phyloP scores from a whole-genome alignment of 768 basidiomycete species.

The Tricholoma matsutake region DNA sequence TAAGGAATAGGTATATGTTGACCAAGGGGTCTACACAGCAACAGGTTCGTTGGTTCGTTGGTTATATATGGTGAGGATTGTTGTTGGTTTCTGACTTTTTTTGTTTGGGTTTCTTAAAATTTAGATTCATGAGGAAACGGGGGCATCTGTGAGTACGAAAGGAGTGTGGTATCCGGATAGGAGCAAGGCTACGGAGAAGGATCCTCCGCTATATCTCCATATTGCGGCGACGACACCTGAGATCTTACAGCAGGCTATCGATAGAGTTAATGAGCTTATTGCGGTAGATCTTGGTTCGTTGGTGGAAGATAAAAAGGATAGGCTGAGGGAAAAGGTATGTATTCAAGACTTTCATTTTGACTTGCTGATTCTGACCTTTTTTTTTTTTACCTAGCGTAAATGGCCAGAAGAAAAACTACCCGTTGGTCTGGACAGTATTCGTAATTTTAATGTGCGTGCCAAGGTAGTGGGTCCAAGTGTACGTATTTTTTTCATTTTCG shows the following conservation, averaged over 20 bases:
- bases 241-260: conserved; percentile 60
- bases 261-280: conserved; percentile 70
- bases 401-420: conserved; percentile 98
- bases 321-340: conserved; percentile 60
- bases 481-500: conserved; percentile 21
- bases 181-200: conserved; percentile 82
- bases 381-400: conserved; percentile 75
- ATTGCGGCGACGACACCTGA: conserved; percentile 73
- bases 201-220: conserved; percentile 91
- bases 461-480: conserved; percentile 97
- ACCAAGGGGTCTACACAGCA: conserved; percentile 90
- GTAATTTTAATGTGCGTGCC: conserved; percentile 96
- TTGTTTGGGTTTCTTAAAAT: too few relatives aligned
- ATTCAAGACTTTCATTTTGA: not conserved
- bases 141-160: conserved; percentile 88
- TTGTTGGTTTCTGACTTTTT: not conserved
- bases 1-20: conserved; percentile 89
- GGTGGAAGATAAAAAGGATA: conserved; percentile 73
- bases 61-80: too few relatives aligned
- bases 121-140: conserved; percentile 88
- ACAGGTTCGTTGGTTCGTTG: conserved; percentile 54
- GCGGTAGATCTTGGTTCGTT: conserved; percentile 72
- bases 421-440: conserved; percentile 83
- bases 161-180: conserved; percentile 96
- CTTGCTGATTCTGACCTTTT: not conserved